Conservation (phyloP, 352 stramenopile species). For the Globisporangium parvum region DNA sequence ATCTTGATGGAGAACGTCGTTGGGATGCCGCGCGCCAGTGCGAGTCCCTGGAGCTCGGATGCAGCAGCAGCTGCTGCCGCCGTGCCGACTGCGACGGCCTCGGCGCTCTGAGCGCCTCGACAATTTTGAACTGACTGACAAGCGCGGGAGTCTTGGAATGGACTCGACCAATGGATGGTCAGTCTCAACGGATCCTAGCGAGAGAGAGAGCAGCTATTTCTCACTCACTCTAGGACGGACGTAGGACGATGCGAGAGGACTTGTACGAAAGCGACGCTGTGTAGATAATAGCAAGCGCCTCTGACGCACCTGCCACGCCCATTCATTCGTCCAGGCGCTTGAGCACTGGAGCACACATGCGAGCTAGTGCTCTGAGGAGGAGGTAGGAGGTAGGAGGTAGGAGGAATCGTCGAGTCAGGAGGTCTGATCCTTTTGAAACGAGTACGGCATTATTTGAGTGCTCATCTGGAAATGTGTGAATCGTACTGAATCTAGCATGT, state of each 20-base stretch:
- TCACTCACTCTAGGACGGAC: too few relatives aligned
- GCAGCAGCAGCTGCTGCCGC: too few relatives aligned
- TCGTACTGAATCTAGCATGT: too few relatives aligned
- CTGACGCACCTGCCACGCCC: not conserved
- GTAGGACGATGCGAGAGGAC: not conserved
- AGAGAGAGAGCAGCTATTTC: not conserved
- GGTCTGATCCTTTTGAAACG: too few relatives aligned
- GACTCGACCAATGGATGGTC: too few relatives aligned
- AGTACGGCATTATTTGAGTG: too few relatives aligned
- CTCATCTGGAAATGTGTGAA: too few relatives aligned
- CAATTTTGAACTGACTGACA: too few relatives aligned
- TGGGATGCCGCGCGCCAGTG: conserved; percentile 5
- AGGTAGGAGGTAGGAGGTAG: too few relatives aligned
- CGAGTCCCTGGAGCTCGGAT: not conserved
- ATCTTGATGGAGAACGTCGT: conserved; percentile 42
- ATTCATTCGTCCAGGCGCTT: not conserved
- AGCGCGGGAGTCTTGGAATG: too few relatives aligned
- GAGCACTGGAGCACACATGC: not conserved
- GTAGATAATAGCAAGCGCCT: conserved; percentile 1
- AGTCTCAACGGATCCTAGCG: not conserved
- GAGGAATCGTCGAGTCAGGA: too few relatives aligned
- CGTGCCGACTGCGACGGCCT: not conserved
- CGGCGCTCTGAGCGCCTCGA: not conserved
- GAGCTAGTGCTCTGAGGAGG: too few relatives aligned
- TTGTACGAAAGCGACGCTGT: not conserved